These are phyloP conservation scores for Nigrospora oryzae DNA, from an alignment of 2,329 filamentous ascomycete species.

Conservation along the genomic window DNA sequence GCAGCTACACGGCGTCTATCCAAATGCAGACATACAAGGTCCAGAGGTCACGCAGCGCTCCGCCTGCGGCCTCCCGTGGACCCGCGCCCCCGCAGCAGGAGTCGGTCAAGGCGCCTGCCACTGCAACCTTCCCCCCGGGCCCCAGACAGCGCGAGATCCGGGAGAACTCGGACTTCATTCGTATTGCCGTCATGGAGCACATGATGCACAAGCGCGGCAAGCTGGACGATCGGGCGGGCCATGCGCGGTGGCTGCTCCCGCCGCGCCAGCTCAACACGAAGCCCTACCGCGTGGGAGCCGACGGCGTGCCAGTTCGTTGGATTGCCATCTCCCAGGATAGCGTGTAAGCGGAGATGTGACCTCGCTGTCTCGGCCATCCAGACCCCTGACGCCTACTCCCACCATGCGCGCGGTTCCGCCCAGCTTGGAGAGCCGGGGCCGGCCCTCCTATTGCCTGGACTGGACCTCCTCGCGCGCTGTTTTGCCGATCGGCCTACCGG, in stretches of 20 bases:
- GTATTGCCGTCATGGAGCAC: conserved; percentile 65
- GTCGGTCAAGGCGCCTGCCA: conserved; percentile 19
- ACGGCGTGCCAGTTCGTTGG: conserved; percentile 55
- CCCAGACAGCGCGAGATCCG: conserved; percentile 58
- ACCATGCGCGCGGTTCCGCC: too few relatives aligned
- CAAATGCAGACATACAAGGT: conserved; percentile 66
- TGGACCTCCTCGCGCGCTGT: too few relatives aligned
- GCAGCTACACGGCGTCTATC: conserved; percentile 55
- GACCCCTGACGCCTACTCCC: too few relatives aligned
- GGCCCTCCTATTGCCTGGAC: too few relatives aligned
- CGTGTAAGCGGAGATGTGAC: not conserved
- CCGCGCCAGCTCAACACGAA: conserved; percentile 47
- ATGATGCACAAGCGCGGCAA: conserved; percentile 61
- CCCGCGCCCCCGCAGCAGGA: conserved; percentile 13
- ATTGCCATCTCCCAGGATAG: conserved; percentile 25
- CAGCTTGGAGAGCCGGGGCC: too few relatives aligned
- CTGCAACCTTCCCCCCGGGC: conserved; percentile 31
- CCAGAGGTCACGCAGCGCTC: conserved; percentile 35
- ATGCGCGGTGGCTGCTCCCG: conserved; percentile 60
- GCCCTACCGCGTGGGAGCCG: conserved; percentile 46
- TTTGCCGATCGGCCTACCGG: too few relatives aligned
- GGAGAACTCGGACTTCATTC: conserved; percentile 63
- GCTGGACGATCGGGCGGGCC: conserved; percentile 56
- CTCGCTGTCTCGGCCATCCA: too few relatives aligned
- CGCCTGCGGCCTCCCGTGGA: conserved; percentile 9